Evolutionary conservation across 805 yeast genomes (phyloP).

Genomic region (Priceomyces melissophilus): DNA sequence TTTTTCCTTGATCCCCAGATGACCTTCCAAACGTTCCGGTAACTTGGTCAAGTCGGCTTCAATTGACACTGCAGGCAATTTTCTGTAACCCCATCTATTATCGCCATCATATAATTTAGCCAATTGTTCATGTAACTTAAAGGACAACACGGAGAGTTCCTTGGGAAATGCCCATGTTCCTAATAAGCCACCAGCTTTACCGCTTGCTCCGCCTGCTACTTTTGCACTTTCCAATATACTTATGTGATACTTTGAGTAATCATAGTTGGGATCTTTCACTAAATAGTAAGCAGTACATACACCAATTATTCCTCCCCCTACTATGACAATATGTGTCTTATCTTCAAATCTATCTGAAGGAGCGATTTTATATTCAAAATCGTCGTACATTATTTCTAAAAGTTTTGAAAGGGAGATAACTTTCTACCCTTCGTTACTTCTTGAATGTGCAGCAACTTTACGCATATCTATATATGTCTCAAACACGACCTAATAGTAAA

Average conservation of each 20-base stretch:
- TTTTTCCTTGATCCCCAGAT: conserved; percentile 12
- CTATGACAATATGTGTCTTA: conserved; percentile 75
- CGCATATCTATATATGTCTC: background rate
- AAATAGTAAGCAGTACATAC: conserved; percentile 91
- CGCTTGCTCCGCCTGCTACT: conserved; percentile 96
- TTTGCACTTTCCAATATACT: conserved; percentile 84
- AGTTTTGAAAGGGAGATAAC: background rate
- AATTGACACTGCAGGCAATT: conserved; percentile 78
- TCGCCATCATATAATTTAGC: conserved; percentile 80
- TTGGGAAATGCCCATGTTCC: conserved; percentile 98
- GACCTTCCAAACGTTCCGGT: conserved; percentile 18
- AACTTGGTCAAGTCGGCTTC: conserved; percentile 69
- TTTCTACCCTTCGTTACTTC: too few relatives aligned
- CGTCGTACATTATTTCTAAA: conserved; percentile 22
- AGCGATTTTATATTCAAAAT: conserved; percentile 29
- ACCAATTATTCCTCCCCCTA: conserved; percentile 96
- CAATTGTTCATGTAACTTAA: conserved; percentile 78
- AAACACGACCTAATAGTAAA: background rate
- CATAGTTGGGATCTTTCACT: conserved; percentile 77
- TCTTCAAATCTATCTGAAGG: conserved; percentile 53
- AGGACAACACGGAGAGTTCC: conserved; percentile 86
- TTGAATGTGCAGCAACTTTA: too few relatives aligned
- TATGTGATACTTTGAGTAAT: conserved; percentile 69
- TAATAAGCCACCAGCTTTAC: conserved; percentile 93
- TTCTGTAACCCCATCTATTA: conserved; percentile 87